Evolutionary conservation across 495 filamentous ascomycete genomes (phyloP).

Genomic region (Daldinia concentrica): DNA sequence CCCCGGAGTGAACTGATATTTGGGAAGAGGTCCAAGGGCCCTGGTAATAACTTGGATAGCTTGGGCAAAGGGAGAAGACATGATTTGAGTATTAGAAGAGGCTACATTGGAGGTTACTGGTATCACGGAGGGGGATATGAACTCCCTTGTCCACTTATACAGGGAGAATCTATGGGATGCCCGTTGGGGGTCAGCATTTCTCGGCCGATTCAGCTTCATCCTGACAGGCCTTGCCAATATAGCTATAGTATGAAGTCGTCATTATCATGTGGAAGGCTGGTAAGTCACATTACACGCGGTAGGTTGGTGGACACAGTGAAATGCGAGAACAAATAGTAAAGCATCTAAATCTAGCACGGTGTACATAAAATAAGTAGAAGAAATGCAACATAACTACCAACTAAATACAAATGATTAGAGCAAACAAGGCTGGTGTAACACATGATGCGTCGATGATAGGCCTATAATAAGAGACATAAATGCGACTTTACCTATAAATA

Average conservation of each 20-base stretch:
- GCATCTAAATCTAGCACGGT: neutral
- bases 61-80: conserved; percentile 32
- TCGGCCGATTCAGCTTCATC: conserved; percentile 8
- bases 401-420: too few relatives aligned
- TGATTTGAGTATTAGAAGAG: conserved; percentile 6
- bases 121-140: neutral
- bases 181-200: neutral
- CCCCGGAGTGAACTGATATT: conserved; percentile 43
- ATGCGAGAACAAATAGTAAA: neutral
- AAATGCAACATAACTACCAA: too few relatives aligned
- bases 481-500: too few relatives aligned
- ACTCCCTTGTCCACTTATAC: conserved; percentile 8
- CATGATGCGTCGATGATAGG: too few relatives aligned
- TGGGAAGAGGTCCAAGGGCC: conserved; percentile 42
- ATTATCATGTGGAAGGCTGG: conserved; percentile 16
- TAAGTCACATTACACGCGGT: neutral
- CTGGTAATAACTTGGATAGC: conserved; percentile 42
- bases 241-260: conserved; percentile 6
- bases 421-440: too few relatives aligned
- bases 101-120: neutral
- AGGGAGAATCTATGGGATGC: neutral
- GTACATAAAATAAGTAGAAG: neutral
- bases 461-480: too few relatives aligned
- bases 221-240: neutral
- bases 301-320: neutral